Evolutionary conservation across 345 rosid genomes (phyloP).

Genomic region (Rhodomyrtus tomentosa): DNA sequence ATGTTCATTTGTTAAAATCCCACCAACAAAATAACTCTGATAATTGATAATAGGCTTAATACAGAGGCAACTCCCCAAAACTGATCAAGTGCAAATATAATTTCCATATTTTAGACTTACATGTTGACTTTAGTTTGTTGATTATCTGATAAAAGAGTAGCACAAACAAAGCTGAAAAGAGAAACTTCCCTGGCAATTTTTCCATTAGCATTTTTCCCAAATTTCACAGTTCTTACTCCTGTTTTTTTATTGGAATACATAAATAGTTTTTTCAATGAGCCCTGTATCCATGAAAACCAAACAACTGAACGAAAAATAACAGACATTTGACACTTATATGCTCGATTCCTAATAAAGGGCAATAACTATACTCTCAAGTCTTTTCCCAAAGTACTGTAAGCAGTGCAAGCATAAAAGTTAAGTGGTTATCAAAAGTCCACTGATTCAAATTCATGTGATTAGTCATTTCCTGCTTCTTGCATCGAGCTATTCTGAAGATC

Average conservation of each 20-base stretch:
- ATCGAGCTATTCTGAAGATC: not conserved
- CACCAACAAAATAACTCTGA: not conserved
- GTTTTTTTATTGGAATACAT: not conserved
- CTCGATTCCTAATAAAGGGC: not conserved
- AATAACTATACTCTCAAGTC: not conserved
- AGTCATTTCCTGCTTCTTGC: not conserved
- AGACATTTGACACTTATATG: not conserved
- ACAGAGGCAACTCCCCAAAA: not conserved
- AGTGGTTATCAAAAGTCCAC: not conserved
- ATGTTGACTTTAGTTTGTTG: not conserved
- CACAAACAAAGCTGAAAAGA: not conserved
- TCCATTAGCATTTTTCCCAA: not conserved
- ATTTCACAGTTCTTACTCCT: not conserved
- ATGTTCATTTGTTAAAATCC: not conserved
- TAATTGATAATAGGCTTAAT: not conserved
- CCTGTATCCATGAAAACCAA: not conserved
- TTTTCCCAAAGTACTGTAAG: not conserved
- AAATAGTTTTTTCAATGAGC: not conserved
- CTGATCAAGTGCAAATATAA: not conserved
- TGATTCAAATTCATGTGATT: not conserved
- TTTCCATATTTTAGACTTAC: not conserved
- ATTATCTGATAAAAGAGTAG: not conserved
- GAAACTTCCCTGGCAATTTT: not conserved
- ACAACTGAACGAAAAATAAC: not conserved
- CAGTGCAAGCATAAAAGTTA: not conserved